Evolutionary conservation across 1,284 basidiomycete genomes (phyloP).

Genomic region (Ustilago lituana): DNA sequence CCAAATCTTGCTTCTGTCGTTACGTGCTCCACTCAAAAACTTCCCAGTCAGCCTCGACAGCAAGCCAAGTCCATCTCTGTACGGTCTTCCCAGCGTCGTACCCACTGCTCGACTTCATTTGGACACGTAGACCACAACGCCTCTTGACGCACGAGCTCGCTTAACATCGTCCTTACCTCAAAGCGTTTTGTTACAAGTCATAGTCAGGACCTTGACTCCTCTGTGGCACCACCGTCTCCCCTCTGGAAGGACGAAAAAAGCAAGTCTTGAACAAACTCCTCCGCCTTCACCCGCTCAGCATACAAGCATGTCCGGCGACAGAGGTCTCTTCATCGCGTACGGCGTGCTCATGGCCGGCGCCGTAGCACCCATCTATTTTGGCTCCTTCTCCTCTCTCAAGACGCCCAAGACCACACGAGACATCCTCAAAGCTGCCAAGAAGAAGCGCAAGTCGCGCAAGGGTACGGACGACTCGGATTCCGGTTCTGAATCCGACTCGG

Average conservation of each 20-base stretch:
- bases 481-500: constrained; percentile 26
- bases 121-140: constrained; percentile 19
- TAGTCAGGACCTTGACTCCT: no score
- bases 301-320: constrained; percentile 34
- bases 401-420: constrained; percentile 58
- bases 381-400: constrained; percentile 56
- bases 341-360: constrained; percentile 56
- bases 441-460: constrained; percentile 16
- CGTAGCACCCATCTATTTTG: constrained; percentile 59
- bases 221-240: no score
- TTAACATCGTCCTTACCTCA: no score
- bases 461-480: constrained; percentile 23
- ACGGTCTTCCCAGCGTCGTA: no score
- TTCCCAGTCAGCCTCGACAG: no score
- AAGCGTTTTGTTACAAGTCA: no score
- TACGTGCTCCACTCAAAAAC: background rate
- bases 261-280: no score
- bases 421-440: constrained; percentile 44
- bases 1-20: background rate
- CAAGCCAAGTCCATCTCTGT: no score
- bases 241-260: no score
- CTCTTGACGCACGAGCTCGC: background rate
- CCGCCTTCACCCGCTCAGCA: no score
- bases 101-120: constrained; percentile 20
- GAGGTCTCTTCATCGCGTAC: constrained; percentile 57